These are phyloP conservation scores for Exophiala viscosa DNA, from an alignment of 2,329 filamentous ascomycete species.

Conservation along the genomic window DNA sequence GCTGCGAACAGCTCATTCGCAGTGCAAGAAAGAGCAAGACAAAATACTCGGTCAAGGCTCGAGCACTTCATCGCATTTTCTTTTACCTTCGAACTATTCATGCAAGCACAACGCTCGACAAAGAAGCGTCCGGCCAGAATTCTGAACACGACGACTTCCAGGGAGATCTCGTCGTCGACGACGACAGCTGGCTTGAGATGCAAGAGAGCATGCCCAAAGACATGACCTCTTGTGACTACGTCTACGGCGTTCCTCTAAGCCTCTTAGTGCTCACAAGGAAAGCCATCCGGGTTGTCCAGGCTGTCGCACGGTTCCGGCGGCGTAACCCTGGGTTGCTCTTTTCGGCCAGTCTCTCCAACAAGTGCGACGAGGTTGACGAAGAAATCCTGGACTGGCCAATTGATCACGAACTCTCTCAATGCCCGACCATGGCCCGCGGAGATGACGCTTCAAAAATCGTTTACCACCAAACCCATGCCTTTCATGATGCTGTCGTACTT, in stretches of 20 bases:
- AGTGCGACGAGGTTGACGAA: slow-evolving; percentile 5
- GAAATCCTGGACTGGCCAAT: slow-evolving; percentile 5
- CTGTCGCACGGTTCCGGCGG: neutral
- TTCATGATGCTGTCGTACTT: slow-evolving; percentile 2
- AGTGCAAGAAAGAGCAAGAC: slow-evolving; percentile 3
- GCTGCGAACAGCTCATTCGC: slow-evolving; percentile 4
- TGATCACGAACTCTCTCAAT: neutral
- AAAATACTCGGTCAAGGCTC: slow-evolving; percentile 3
- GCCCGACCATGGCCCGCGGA: neutral
- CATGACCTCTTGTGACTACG: slow-evolving; percentile 3
- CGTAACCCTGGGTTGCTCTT: neutral
- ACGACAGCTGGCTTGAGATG: slow-evolving; percentile 2
- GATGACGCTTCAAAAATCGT: slow-evolving; percentile 4
- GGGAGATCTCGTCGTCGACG: neutral
- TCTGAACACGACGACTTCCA: neutral
- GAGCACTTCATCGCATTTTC: slow-evolving; percentile 5
- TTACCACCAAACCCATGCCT: slow-evolving; percentile 7
- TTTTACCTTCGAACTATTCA: slow-evolving; percentile 4
- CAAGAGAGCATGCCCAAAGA: neutral
- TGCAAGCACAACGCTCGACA: slow-evolving; percentile 2
- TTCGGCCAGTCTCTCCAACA: neutral
- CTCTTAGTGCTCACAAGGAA: slow-evolving; percentile 1
- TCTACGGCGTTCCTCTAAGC: slow-evolving; percentile 4
- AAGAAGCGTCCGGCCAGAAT: neutral
- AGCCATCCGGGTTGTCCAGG: neutral